Evolutionary conservation across 768 basidiomycete species (phyloP).

Genomic region (Xanthoconium purpureum): DNA sequence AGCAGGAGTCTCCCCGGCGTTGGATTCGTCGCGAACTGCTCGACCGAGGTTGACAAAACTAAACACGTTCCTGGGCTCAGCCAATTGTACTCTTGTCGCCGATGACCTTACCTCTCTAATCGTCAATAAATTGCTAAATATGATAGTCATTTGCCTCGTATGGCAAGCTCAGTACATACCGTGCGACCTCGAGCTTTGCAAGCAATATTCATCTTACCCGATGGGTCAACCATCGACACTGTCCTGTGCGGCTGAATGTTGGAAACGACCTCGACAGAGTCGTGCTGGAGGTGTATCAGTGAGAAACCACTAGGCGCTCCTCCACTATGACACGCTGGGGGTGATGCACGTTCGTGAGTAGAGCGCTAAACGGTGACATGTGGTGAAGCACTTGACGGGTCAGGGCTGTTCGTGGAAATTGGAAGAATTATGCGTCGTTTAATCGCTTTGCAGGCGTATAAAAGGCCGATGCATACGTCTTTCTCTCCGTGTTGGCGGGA

Average conservation of each 20-base stretch:
- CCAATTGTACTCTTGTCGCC: constrained; percentile 11
- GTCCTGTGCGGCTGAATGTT: no score
- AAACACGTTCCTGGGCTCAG: constrained; percentile 5
- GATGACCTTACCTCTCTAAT: background rate
- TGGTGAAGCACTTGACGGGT: no score
- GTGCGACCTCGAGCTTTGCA: background rate
- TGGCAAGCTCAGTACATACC: background rate
- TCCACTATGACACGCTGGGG: no score
- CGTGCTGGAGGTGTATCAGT: no score
- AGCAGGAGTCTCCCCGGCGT: background rate
- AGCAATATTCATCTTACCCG: no score
- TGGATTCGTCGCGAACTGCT: background rate
- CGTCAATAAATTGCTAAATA: constrained; percentile 6
- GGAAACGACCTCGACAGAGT: no score
- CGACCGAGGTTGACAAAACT: background rate
- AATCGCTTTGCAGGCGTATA: background rate
- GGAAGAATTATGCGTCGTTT: background rate
- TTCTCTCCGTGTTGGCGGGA: background rate
- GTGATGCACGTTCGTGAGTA: constrained; percentile 22
- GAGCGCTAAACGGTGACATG: background rate
- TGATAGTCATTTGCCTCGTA: constrained; percentile 11
- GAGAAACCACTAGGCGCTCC: no score
- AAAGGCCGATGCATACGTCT: background rate
- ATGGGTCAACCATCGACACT: no score
- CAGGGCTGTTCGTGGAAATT: constrained; percentile 6